Base-by-base conservation (phyloP, 352 stramenopile genomes). In the Phytophthora hibernalis region DNA sequence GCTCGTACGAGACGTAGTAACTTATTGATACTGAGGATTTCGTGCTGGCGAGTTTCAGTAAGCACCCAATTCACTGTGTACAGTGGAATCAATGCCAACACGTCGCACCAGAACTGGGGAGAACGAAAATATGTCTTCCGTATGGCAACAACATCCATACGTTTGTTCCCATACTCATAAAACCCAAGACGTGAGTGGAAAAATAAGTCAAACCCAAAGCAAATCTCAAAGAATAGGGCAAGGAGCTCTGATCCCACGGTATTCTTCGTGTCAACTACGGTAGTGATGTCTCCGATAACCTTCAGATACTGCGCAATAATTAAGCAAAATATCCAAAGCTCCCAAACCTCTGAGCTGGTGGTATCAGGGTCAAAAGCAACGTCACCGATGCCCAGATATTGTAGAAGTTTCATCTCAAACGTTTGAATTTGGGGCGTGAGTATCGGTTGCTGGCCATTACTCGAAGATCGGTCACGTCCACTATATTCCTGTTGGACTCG, bases 141-240 rank as follows among this genome's bases (percentile, higher is more conserved):
- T 20, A 88, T 86, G 10, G 66, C 35, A 1, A 16, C 30, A 16
- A 74, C 22, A 47, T 90, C 72, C 80, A 89, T 87, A 40, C 86
- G 66, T 38, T 91, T 92, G 66, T 90, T 92, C 11, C 83, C 83
- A 24, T 82, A 91, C 13, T 85, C 72, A 43, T 88, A 92, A 56
- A 76, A 89, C 0, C 83, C 82, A 0, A 87, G 71, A 1, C 80
- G 67, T 5, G 69, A 76, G 22, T 77, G 54, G 15, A 90, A 79
- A 31, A 80, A 79, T 24, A 89, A 57, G 26, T 92, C 82, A 0
- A 86, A 0, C 8, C 45, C 47, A 35, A 90, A 92, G 22, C 60
- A 68, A 0, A 77, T 12, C 38, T 92, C 82, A 6, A 79, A 61
- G 0, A 89, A 13, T 4, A 85, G 66, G 6, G 83, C 54, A 0